phyloP scores from a whole-genome alignment of 164 flowering plant species.

The Nymphaea thermarum region DNA sequence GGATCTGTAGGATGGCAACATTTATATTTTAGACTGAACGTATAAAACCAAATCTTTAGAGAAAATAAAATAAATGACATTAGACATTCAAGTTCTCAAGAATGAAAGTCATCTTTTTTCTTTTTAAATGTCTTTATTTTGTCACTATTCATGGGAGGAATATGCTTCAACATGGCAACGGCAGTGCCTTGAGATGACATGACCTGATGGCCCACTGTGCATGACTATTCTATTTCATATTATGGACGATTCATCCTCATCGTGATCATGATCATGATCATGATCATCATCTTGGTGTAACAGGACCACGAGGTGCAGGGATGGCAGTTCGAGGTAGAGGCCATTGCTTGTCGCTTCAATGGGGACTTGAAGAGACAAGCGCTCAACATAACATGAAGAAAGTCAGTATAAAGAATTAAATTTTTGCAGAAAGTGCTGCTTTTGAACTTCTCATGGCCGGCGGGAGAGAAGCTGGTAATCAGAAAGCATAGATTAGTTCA shows the following conservation, averaged over 20 bases:
- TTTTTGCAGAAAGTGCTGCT: background rate
- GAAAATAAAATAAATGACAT: too few relatives aligned
- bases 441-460: background rate
- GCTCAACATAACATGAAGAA: background rate
- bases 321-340: background rate
- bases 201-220: too few relatives aligned
- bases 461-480: background rate
- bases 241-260: background rate
- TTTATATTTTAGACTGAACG: too few relatives aligned
- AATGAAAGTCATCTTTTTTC: too few relatives aligned
- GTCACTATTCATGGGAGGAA: too few relatives aligned
- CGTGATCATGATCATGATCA: background rate
- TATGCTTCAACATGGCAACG: too few relatives aligned
- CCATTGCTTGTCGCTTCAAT: background rate
- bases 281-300: background rate
- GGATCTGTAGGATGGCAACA: too few relatives aligned
- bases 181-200: too few relatives aligned
- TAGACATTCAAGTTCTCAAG: too few relatives aligned
- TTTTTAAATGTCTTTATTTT: too few relatives aligned
- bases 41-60: too few relatives aligned
- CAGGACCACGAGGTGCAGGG: background rate
- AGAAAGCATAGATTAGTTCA: background rate
- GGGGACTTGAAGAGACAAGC: background rate
- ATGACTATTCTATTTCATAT: too few relatives aligned
- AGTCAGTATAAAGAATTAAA: background rate